phyloP scores from a whole-genome alignment of 2,329 filamentous ascomycete genomes.

The Penicillium sp. region DNA sequence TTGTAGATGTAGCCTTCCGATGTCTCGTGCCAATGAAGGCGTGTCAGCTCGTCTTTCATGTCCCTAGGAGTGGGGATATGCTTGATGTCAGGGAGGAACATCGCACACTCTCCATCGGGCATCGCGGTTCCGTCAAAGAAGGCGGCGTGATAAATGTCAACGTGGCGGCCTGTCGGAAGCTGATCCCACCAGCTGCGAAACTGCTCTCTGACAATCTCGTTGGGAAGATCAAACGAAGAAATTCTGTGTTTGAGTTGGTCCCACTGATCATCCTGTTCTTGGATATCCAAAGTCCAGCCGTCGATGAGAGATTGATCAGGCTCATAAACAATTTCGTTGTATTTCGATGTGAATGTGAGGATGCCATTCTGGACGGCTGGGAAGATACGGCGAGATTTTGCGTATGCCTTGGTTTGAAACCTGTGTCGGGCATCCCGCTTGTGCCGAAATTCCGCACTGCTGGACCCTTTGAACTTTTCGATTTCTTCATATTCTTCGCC shows the following conservation, averaged over 20 bases:
- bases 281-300: neutral
- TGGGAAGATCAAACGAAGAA: neutral
- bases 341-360: neutral
- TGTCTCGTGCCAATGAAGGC: conserved; percentile 36
- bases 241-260: neutral
- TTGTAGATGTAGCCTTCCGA: conserved; percentile 31
- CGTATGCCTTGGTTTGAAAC: conserved; percentile 1
- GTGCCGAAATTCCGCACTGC: neutral
- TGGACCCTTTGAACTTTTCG: neutral
- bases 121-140: conserved; percentile 34
- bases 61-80: conserved; percentile 13
- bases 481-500: neutral
- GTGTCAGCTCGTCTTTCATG: conserved; percentile 18
- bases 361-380: neutral
- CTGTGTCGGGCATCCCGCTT: neutral
- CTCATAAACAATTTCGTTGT: neutral
- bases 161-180: conserved; percentile 14
- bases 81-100: conserved; percentile 23
- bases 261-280: neutral
- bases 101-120: conserved; percentile 24
- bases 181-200: conserved; percentile 21
- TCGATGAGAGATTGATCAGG: neutral
- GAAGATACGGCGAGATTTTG: neutral
- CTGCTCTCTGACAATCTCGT: neutral
- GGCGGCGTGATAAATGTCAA: conserved; percentile 26